Evolutionary conservation across 495 filamentous ascomycete genomes (phyloP).

Genomic region (Penicillium mononematosum): DNA sequence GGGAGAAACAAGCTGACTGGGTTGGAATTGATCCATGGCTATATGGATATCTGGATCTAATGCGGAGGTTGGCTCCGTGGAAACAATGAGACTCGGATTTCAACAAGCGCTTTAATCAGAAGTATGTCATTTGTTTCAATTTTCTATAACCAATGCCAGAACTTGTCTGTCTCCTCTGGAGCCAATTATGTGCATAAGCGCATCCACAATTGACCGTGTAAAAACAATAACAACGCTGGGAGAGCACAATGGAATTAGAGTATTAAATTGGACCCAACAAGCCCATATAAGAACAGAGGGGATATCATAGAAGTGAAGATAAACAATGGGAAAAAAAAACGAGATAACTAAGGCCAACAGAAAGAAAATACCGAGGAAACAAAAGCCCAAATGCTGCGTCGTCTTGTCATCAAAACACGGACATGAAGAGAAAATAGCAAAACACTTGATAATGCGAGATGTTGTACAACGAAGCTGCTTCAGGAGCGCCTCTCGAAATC

Average conservation of each 20-base stretch:
- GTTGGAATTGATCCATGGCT: slow-evolving; percentile 8
- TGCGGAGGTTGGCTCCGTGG: slow-evolving; percentile 19
- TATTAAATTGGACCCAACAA: slow-evolving; percentile 29
- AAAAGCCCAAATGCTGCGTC: slow-evolving; percentile 46
- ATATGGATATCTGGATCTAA: not conserved
- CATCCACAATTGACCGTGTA: slow-evolving; percentile 21
- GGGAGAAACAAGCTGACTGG: slow-evolving; percentile 4
- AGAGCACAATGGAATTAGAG: slow-evolving; percentile 30
- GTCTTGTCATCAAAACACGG: slow-evolving; percentile 47
- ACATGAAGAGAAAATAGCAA: slow-evolving; percentile 37
- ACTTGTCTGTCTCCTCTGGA: not conserved
- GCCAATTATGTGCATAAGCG: not conserved
- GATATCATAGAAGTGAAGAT: slow-evolving; percentile 36
- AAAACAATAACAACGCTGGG: slow-evolving; percentile 26
- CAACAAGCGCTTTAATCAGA: slow-evolving; percentile 4
- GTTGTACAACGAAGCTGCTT: slow-evolving; percentile 42
- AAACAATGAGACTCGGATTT: not conserved
- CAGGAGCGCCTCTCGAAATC: slow-evolving; percentile 24
- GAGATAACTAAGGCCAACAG: slow-evolving; percentile 22
- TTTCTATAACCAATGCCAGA: slow-evolving; percentile 9
- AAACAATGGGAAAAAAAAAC: slow-evolving; percentile 18
- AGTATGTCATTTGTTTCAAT: slow-evolving; percentile 22
- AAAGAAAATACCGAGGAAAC: slow-evolving; percentile 27
- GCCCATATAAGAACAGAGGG: slow-evolving; percentile 34
- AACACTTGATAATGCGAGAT: slow-evolving; percentile 32